These are phyloP conservation scores for Boletus smithii DNA, from an alignment of 1,284 basidiomycete species.

Conservation along the genomic window DNA sequence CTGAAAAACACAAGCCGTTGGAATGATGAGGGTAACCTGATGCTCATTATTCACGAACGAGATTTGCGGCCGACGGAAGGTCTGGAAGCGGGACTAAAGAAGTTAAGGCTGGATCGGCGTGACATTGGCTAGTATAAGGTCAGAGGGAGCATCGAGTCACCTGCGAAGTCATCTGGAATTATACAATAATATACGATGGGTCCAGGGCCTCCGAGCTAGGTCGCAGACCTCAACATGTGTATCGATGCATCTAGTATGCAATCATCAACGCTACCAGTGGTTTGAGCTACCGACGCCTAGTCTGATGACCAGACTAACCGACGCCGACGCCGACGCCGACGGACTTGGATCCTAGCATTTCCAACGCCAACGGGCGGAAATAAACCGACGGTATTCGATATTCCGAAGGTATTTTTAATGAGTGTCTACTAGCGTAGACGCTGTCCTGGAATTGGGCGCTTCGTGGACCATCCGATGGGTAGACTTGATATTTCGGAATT, in stretches of 20 bases:
- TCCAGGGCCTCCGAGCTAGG: not conserved
- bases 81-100: not conserved
- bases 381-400: constrained; percentile 7
- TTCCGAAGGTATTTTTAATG: not conserved
- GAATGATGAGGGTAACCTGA: not conserved
- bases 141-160: too few species aligned
- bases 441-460: not conserved
- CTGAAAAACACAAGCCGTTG: too few species aligned
- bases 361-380: constrained; percentile 9
- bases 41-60: not conserved
- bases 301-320: too few species aligned
- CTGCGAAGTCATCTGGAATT: not conserved
- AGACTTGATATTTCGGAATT: too few species aligned
- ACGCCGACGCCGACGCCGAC: too few species aligned
- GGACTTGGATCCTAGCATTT: not conserved
- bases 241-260: too few species aligned
- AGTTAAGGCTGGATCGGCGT: not conserved
- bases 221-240: too few species aligned
- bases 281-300: not conserved
- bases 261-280: not conserved
- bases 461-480: constrained; percentile 5
- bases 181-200: not conserved
- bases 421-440: not conserved
- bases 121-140: not conserved
- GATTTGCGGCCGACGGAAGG: constrained; percentile 6